These are phyloP conservation scores for Tylopilus subfusipes DNA, from an alignment of 768 basidiomycete species.

Conservation along the genomic window DNA sequence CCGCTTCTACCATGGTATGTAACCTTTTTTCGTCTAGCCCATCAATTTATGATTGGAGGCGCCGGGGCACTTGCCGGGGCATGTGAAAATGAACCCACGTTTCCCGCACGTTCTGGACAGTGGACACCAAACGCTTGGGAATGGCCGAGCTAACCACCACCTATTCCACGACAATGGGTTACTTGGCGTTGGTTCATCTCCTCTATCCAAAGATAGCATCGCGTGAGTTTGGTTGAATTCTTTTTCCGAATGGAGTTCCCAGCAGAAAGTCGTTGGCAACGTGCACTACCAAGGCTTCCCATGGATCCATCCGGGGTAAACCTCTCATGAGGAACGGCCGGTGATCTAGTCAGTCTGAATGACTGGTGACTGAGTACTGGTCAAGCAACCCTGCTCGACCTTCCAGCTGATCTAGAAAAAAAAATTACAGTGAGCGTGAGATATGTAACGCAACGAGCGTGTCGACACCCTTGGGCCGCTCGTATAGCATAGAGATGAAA, in stretches of 20 bases:
- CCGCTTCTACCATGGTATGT: not conserved
- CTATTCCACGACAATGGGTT: no score
- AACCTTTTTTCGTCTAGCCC: not conserved
- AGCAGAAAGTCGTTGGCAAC: not conserved
- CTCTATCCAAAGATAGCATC: slow-evolving; percentile 12
- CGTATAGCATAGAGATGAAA: slow-evolving; percentile 5
- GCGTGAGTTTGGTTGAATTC: not conserved
- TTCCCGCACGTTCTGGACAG: slow-evolving; percentile 5
- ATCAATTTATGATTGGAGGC: not conserved
- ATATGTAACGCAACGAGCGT: not conserved
- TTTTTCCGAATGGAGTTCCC: not conserved
- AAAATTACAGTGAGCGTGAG: slow-evolving; percentile 1
- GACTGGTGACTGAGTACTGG: no score
- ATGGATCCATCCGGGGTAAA: no score
- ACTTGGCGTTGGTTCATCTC: not conserved
- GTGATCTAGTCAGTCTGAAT: not conserved
- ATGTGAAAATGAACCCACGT: slow-evolving; percentile 5
- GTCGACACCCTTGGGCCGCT: not conserved
- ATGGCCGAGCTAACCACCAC: slow-evolving; percentile 1
- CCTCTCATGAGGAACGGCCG: not conserved
- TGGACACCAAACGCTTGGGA: slow-evolving; percentile 4
- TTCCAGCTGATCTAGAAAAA: no score
- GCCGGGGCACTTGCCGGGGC: not conserved
- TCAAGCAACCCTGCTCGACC: not conserved
- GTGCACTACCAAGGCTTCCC: no score